Evolutionary conservation across 208 protist genomes (phyloP), one percentile per base, ranked within the genome.

Genomic region (Trypanosomatidae sp.): DNA sequence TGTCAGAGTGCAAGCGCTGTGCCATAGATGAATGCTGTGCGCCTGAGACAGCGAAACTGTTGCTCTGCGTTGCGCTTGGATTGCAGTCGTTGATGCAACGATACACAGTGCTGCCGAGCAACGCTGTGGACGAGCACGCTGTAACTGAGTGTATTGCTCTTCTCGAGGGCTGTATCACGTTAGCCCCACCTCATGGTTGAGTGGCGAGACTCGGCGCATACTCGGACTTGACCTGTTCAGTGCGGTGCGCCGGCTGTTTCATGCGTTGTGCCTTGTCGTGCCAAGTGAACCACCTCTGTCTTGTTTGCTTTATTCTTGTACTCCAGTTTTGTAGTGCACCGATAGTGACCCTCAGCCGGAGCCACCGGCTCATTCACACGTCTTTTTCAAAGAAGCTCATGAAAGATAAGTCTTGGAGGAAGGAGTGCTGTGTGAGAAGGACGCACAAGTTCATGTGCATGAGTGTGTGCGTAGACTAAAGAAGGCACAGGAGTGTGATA

Each of bases 81-180:
- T 50, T 88, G 12, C 56, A 86, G 44, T 70, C 76, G 9, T 30
- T 87, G 10, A 59, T 87, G 62, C 80, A 77, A 3, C 82, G 85
- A 13, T 86, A 62, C 67, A 79, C 77, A 3, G 68, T 90, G 15
- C 13, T 90, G 49, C 82, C 85, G 0, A 79, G 62, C 73, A 78
- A 52, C 33, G 60, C 74, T 1, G n/a, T 53, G 0, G 85, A 90
- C 49, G 64, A 79, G 36, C 56, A 43, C 13, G 62, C 60, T 30
- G 62, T 80, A n/a, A 13, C 62, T 10, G 53, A 74, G 28, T 80
- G 60, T 41, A 58, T 71, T 39, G 12, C 13, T 17, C 44, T 66
- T 44, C 43, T 80, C 5, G 69, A 80, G 46, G 69, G 43, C 28
- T 49, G 36, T 30, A n/a, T 62, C 55, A 28, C 66, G 3, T 3